Evolutionary conservation across 192 early-diverging fungal genomes (phyloP).

Genomic region (Podila clonocystis): DNA sequence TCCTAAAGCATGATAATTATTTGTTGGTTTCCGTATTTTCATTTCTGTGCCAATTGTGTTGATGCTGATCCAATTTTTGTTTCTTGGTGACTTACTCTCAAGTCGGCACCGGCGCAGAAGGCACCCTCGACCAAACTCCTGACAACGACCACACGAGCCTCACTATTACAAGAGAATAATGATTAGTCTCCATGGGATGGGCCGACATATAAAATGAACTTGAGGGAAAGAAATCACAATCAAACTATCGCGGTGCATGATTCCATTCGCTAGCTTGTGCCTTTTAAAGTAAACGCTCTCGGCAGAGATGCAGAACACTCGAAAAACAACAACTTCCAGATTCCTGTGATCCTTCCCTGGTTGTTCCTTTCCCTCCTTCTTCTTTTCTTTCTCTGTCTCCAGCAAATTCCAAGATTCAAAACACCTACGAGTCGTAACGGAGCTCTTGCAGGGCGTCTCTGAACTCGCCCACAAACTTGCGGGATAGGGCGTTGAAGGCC

Average conservation of each 20-base stretch:
- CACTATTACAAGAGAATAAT: conserved; percentile 35
- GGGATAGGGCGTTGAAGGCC: conserved; percentile 91
- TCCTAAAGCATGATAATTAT: conserved; percentile 61
- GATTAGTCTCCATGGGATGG: background rate
- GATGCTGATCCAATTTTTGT: background rate
- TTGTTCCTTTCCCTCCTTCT: background rate
- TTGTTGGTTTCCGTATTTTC: background rate
- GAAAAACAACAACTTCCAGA: background rate
- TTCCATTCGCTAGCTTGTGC: too few relatives aligned
- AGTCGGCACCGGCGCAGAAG: conserved; percentile 96
- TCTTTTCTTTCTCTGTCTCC: background rate
- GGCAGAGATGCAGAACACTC: background rate
- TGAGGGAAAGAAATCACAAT: background rate
- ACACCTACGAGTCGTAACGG: conserved; percentile 70
- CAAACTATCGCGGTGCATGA: background rate
- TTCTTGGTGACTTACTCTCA: conserved; percentile 70
- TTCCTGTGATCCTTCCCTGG: background rate
- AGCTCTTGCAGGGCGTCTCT: conserved; percentile 68
- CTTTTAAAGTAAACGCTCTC: conserved; percentile 12
- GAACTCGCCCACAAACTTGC: conserved; percentile 78
- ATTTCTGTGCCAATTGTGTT: background rate
- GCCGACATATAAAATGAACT: background rate
- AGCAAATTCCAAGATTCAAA: background rate
- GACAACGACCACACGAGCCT: conserved; percentile 82
- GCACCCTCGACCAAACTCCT: conserved; percentile 81